Evolutionary conservation across 164 flowering plant genomes (phyloP).

Genomic region (Magnolia changhungtana): DNA sequence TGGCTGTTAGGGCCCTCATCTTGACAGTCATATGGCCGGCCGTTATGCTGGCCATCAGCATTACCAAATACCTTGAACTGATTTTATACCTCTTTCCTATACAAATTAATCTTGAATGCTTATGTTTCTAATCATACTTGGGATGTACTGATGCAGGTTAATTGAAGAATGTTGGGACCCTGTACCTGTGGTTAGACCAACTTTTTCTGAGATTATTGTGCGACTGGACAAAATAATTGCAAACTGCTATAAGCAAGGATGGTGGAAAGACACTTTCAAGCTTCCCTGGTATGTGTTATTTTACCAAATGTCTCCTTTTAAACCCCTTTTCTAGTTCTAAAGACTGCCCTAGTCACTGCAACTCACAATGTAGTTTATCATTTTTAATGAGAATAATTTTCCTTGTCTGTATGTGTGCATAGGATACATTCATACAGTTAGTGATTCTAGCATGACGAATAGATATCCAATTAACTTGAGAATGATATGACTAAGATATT

Average conservation of each 20-base stretch:
- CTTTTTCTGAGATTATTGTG: constrained; percentile 77
- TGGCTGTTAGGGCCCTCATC: too few species aligned
- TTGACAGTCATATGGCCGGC: too few species aligned
- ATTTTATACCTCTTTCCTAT: too few species aligned
- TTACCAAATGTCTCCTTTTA: background rate
- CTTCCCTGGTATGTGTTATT: constrained; percentile 67
- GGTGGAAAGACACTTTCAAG: constrained; percentile 98
- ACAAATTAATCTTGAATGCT: background rate
- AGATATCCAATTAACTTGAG: too few species aligned
- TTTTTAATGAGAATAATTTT: too few species aligned
- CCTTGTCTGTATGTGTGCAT: too few species aligned
- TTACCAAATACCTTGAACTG: too few species aligned
- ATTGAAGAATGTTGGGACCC: constrained; percentile 90
- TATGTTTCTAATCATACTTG: background rate
- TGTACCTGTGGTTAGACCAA: constrained; percentile 64
- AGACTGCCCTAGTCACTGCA: background rate
- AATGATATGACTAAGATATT: too few species aligned
- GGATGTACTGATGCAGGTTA: constrained; percentile 44
- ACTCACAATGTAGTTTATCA: too few species aligned
- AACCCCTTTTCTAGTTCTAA: background rate
- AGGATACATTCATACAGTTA: too few species aligned
- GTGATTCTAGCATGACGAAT: too few species aligned
- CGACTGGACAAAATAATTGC: constrained; percentile 71
- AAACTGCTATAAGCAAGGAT: constrained; percentile 74
- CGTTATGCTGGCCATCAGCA: too few species aligned